These are phyloP conservation scores for Pichia sp. DNA, from an alignment of 1,139 yeast species.

Conservation along the genomic window DNA sequence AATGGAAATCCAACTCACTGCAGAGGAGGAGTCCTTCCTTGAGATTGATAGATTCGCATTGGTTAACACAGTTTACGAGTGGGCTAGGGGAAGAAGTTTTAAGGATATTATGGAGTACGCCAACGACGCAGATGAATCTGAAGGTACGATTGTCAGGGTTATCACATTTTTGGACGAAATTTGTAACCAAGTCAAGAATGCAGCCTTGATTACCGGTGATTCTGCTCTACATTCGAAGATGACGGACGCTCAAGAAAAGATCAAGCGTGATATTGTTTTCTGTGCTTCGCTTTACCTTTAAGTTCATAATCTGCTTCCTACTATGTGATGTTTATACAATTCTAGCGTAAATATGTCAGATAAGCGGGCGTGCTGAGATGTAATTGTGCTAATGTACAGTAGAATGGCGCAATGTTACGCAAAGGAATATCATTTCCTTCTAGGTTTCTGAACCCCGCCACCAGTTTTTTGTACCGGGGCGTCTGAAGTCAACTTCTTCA, in stretches of 20 bases:
- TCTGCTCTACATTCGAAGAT: conserved; percentile 79
- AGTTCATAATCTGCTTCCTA: neutral
- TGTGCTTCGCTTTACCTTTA: conserved; percentile 84
- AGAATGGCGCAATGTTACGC: neutral
- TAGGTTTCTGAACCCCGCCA: conserved; percentile 11
- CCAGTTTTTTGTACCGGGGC: conserved; percentile 2
- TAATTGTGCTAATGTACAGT: neutral
- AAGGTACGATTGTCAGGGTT: conserved; percentile 97
- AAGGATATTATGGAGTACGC: conserved; percentile 76
- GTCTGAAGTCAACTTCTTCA: conserved; percentile 16
- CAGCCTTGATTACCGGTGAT: conserved; percentile 93
- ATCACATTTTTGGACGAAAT: conserved; percentile 91
- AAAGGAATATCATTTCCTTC: too few species aligned
- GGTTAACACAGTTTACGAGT: conserved; percentile 91
- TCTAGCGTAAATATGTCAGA: too few species aligned
- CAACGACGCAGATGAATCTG: conserved; percentile 53
- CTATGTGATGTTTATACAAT: neutral
- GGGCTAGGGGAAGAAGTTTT: conserved; percentile 95
- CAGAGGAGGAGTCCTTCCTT: conserved; percentile 79
- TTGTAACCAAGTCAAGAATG: conserved; percentile 90
- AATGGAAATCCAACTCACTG: conserved; percentile 67
- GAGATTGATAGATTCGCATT: conserved; percentile 83
- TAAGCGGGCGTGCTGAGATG: too few species aligned
- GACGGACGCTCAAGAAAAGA: conserved; percentile 88
- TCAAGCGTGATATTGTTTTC: conserved; percentile 94